Evolutionary conservation across 2,329 filamentous ascomycete genomes (phyloP).

Genomic region (Grosmannia huntii): DNA sequence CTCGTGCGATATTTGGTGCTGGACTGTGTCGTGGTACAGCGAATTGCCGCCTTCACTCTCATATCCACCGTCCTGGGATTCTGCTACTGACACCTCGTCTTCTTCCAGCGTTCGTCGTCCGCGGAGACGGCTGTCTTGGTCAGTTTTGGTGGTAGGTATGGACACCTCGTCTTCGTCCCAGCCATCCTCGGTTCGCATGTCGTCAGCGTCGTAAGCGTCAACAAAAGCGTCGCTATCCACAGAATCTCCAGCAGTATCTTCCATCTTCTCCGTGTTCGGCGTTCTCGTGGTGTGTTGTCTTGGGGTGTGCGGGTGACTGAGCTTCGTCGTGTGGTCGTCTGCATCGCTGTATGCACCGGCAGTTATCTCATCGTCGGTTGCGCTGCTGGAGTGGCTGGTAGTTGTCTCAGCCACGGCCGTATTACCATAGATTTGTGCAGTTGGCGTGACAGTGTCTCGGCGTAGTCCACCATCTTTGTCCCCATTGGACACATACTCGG

Average conservation of each 20-base stretch:
- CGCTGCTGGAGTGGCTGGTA: slow-evolving; percentile 2
- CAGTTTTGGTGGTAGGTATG: slow-evolving; percentile 20
- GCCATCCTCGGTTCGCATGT: slow-evolving; percentile 28
- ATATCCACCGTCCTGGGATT: slow-evolving; percentile 22
- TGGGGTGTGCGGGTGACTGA: slow-evolving; percentile 1
- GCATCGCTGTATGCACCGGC: slow-evolving; percentile 14
- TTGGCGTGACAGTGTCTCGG: neutral
- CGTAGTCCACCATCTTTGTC: slow-evolving; percentile 14
- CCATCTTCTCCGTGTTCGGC: slow-evolving; percentile 1
- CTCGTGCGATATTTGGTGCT: slow-evolving; percentile 64
- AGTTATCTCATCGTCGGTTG: slow-evolving; percentile 17
- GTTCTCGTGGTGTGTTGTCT: neutral
- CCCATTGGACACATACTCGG: slow-evolving; percentile 15
- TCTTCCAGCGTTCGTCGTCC: slow-evolving; percentile 13
- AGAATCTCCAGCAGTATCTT: neutral
- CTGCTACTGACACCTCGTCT: slow-evolving; percentile 16
- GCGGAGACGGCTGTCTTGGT: slow-evolving; percentile 9
- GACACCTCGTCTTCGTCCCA: slow-evolving; percentile 17
- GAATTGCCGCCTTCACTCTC: slow-evolving; percentile 53
- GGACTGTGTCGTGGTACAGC: slow-evolving; percentile 47
- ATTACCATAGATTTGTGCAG: neutral
- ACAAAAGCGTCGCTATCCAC: neutral
- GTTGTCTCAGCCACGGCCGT: slow-evolving; percentile 1
- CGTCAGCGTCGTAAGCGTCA: slow-evolving; percentile 14
- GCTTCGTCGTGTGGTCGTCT: slow-evolving; percentile 16